Percentiles rank a stretch among this genome's conserved stretches.
These are phyloP conservation scores for Penicillium sp. DNA, from an alignment of 2,329 filamentous ascomycete species.

Conservation along the genomic window DNA sequence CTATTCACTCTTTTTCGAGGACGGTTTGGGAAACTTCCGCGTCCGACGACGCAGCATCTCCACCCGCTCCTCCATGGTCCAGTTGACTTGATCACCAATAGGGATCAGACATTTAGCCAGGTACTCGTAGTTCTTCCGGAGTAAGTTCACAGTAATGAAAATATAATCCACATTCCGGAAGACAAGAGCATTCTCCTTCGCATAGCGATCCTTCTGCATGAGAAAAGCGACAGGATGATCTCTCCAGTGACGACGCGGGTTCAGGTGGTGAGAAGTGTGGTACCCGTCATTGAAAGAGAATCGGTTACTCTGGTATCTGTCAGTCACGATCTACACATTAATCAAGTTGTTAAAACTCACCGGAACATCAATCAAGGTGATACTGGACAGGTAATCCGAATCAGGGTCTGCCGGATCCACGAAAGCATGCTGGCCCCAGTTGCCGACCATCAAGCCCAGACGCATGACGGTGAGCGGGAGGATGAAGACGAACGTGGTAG, in stretches of 20 bases:
- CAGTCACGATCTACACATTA: not conserved
- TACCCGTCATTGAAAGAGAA: slow-evolving; percentile 45
- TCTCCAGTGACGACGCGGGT: slow-evolving; percentile 70
- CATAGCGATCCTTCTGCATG: slow-evolving; percentile 58
- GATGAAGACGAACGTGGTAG: slow-evolving; percentile 57
- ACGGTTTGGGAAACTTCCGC: slow-evolving; percentile 45
- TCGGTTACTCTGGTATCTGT: slow-evolving; percentile 57
- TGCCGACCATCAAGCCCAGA: slow-evolving; percentile 67
- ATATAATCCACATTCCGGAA: slow-evolving; percentile 76
- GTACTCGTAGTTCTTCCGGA: slow-evolving; percentile 62
- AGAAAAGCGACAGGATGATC: slow-evolving; percentile 69
- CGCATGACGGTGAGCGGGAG: slow-evolving; percentile 59
- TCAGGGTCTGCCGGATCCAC: slow-evolving; percentile 66
- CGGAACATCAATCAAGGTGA: slow-evolving; percentile 68
- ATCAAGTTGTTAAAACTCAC: slow-evolving; percentile 42
- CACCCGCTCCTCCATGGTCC: slow-evolving; percentile 56
- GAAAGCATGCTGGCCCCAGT: slow-evolving; percentile 77
- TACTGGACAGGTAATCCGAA: slow-evolving; percentile 69
- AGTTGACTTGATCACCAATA: slow-evolving; percentile 59
- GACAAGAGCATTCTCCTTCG: slow-evolving; percentile 59
- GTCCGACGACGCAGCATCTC: slow-evolving; percentile 58
- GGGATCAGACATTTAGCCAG: slow-evolving; percentile 65
- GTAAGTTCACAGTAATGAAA: slow-evolving; percentile 60
- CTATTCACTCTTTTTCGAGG: slow-evolving; percentile 39
- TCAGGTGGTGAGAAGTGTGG: slow-evolving; percentile 72